phyloP scores from a whole-genome alignment of 106 monocot species.

The Gastrodia elata region DNA sequence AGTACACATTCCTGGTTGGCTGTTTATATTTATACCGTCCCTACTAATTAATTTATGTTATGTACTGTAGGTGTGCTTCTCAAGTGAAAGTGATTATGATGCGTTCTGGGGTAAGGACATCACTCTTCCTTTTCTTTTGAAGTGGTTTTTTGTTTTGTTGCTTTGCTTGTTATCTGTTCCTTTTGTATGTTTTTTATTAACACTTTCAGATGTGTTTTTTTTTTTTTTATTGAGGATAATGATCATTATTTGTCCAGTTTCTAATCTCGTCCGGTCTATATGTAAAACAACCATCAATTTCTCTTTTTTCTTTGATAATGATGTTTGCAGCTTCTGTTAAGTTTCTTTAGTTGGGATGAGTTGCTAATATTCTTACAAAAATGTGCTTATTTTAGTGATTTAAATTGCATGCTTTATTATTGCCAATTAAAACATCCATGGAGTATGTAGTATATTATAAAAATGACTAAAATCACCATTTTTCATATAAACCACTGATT shows the following conservation, averaged over 20 bases:
- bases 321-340: background rate
- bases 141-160: background rate
- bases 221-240: background rate
- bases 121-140: background rate
- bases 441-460: background rate
- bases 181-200: background rate
- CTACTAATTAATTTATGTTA: background rate
- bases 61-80: background rate
- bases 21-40: too few species aligned
- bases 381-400: background rate
- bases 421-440: background rate
- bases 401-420: background rate
- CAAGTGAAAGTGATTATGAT: background rate
- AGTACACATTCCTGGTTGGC: too few species aligned
- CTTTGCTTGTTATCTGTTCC: background rate
- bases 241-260: background rate
- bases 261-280: background rate
- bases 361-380: background rate
- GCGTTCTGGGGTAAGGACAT: background rate
- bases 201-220: background rate
- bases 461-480: too few species aligned
- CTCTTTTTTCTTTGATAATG: background rate
- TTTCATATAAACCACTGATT: too few species aligned
- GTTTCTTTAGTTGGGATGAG: background rate
- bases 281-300: background rate